Base-by-base conservation (phyloP, 805 yeast species). In the Torulaspora franciscae region DNA sequence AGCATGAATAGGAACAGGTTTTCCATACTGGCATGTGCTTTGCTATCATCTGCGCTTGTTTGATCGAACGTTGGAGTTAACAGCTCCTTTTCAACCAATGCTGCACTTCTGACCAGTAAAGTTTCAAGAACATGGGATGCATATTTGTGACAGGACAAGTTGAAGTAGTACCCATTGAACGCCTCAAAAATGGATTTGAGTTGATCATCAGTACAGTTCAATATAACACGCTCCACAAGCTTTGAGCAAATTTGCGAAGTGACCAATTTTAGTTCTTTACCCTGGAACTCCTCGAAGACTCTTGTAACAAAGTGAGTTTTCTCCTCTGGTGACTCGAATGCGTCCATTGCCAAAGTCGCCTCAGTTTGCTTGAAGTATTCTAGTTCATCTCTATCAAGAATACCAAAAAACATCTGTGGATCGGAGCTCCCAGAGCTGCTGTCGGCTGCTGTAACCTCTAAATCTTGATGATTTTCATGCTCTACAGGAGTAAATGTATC, bases 161-260 rank as follows among this genome's bases (percentile, higher is more conserved):
- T 78, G n/a, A 75, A 78, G 54, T 86, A 83, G 52, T 84, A 84
- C n/a, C 85, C 87, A 33, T 72, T 72, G 58, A 89, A 85, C 1
- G 81, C 77, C 47, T 73, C 74, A 64, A 83, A 85, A 0, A 90
- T 60, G 26, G 71, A 69, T 55, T 81, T 80, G 47, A 88, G 65
- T 62, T 88, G 95, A 9, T 66, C 69, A 49, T 80, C 82, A 23
- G 75, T 72, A 11, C 90, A 83, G 14, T 71, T 68, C 33, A 85
- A 66, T n/a, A 91, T 76, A 49, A 91, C 69, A 59, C 99, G 74
- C 66, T 91, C 99, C 72, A 93, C 74, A 47, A 93, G 72, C 62
- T 91, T 91, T 19, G 98, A 91, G 64, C 97, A 89, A 46, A 91
- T 88, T 60, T 90, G 97, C 59, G 91, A 90, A 2, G 96, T 91